These are phyloP conservation scores for Cucumis sativus DNA, from an alignment of 306 rosid genomes.

Conservation along the genomic window DNA sequence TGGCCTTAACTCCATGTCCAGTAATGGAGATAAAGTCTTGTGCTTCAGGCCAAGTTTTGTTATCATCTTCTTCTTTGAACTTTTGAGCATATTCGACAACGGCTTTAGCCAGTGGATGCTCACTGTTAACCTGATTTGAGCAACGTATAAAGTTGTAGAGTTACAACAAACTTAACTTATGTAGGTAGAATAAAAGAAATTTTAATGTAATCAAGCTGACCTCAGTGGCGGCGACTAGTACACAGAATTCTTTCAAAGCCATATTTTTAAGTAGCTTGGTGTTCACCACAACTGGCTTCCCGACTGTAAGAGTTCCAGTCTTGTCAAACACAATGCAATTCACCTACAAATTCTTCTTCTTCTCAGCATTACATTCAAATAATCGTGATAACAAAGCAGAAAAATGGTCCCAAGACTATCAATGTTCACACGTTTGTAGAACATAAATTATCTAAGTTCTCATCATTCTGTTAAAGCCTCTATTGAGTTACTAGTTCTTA, in stretches of 20 bases:
- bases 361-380: not conserved
- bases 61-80: slow-evolving; percentile 27
- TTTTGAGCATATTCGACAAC: slow-evolving; percentile 61
- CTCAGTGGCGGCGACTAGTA: slow-evolving; percentile 72
- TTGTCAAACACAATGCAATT: slow-evolving; percentile 77
- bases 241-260: slow-evolving; percentile 32
- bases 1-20: slow-evolving; percentile 73
- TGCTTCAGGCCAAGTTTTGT: slow-evolving; percentile 48
- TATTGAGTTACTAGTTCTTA: not conserved
- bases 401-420: not conserved
- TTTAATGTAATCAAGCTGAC: slow-evolving; percentile 10
- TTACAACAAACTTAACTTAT: not conserved
- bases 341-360: slow-evolving; percentile 31
- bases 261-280: slow-evolving; percentile 34
- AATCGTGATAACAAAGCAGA: not conserved
- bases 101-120: slow-evolving; percentile 81
- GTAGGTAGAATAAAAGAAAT: not conserved
- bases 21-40: slow-evolving; percentile 48
- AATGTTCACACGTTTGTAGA: not conserved
- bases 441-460: not conserved
- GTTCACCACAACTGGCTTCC: slow-evolving; percentile 62
- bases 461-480: not conserved
- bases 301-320: slow-evolving; percentile 83
- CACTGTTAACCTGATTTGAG: slow-evolving; percentile 60
- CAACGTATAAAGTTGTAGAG: not conserved